These are phyloP conservation scores for Daldinia bambusicola DNA, from an alignment of 495 filamentous ascomycete genomes.

Conservation along the genomic window DNA sequence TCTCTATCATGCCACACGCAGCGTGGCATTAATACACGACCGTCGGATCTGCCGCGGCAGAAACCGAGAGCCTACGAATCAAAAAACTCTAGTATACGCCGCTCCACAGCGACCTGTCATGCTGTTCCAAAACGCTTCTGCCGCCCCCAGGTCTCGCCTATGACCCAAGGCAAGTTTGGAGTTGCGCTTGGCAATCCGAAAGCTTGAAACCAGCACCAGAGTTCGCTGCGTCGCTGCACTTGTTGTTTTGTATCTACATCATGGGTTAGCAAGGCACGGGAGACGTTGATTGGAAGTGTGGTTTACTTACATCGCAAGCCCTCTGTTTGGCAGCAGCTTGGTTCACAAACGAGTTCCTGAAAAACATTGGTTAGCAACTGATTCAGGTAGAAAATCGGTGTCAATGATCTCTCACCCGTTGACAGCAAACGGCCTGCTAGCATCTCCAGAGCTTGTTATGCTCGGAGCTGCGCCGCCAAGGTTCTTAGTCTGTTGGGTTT, in stretches of 20 bases:
- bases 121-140: constrained; percentile 18
- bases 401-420: constrained; percentile 47
- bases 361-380: constrained; percentile 23
- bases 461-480: constrained; percentile 51
- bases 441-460: constrained; percentile 53
- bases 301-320: constrained; percentile 39
- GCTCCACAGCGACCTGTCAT: constrained; percentile 19
- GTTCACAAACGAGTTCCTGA: constrained; percentile 59
- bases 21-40: constrained; percentile 37
- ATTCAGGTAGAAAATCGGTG: not conserved
- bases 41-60: constrained; percentile 11
- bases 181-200: constrained; percentile 58
- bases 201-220: constrained; percentile 48
- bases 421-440: constrained; percentile 60
- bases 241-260: constrained; percentile 62
- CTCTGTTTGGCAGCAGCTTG: constrained; percentile 54
- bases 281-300: not conserved
- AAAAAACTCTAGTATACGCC: constrained; percentile 25
- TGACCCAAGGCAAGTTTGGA: constrained; percentile 31
- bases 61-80: constrained; percentile 38
- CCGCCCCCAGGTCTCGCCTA: constrained; percentile 22
- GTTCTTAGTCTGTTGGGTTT: constrained; percentile 45
- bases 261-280: constrained; percentile 7
- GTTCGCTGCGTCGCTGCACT: constrained; percentile 61
- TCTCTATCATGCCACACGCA: constrained; percentile 43